Evolutionary conservation across 2,329 filamentous ascomycete species (phyloP).

Genomic region (Nannizziopsis barbatae): DNA sequence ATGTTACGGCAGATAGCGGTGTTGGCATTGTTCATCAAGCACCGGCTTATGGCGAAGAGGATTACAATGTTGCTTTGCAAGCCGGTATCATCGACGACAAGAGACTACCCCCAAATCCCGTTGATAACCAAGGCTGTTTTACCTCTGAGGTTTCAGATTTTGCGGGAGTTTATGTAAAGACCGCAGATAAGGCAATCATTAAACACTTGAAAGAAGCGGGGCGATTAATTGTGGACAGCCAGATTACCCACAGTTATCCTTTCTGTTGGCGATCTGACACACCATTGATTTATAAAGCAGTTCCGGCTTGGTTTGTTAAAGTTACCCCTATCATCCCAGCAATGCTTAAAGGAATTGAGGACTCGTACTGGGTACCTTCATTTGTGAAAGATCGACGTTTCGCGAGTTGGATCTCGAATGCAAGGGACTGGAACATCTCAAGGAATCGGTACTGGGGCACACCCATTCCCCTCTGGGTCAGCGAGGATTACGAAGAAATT

Average conservation of each 20-base stretch:
- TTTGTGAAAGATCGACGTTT: constrained; percentile 89
- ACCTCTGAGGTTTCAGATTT: constrained; percentile 69
- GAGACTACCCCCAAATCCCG: constrained; percentile 74
- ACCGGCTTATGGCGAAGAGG: constrained; percentile 88
- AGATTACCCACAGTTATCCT: constrained; percentile 82
- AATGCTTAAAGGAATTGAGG: constrained; percentile 83
- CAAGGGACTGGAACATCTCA: constrained; percentile 90
- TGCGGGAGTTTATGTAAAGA: constrained; percentile 77
- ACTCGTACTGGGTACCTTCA: constrained; percentile 81
- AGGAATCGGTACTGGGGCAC: constrained; percentile 94
- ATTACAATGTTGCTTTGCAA: constrained; percentile 73
- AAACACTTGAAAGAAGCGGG: constrained; percentile 70
- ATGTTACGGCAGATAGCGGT: constrained; percentile 83
- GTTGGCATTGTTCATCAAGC: constrained; percentile 90
- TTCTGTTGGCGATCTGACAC: constrained; percentile 95
- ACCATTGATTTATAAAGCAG: constrained; percentile 81
- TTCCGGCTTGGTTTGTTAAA: constrained; percentile 91
- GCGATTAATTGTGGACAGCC: constrained; percentile 70
- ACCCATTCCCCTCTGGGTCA: constrained; percentile 82
- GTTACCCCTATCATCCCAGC: constrained; percentile 71
- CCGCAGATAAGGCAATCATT: constrained; percentile 85
- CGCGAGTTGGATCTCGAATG: constrained; percentile 79
- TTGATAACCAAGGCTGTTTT: constrained; percentile 75
- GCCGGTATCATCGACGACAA: constrained; percentile 66
- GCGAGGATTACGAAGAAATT: constrained; percentile 75